Evolutionary conservation across 108 stramenopile genomes (phyloP).

Genomic region (Chaetoceros muelleri): DNA sequence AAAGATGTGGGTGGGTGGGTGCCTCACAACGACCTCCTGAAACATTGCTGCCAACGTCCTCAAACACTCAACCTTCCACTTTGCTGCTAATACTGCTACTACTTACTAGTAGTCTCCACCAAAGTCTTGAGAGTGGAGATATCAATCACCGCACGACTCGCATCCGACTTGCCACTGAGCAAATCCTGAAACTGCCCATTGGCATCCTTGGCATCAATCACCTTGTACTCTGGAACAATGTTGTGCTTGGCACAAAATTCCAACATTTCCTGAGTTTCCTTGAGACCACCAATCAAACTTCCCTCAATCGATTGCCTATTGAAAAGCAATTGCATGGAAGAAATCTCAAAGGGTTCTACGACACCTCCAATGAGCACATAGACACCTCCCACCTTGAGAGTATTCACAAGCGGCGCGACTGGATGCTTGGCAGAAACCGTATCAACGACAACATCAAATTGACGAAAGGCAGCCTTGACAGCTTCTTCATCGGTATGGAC

Average conservation of each 20-base stretch:
- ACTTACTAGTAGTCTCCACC: too few relatives aligned
- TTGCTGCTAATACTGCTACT: too few relatives aligned
- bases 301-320: constrained; percentile 16
- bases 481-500: constrained; percentile 24
- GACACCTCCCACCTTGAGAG: constrained; percentile 23
- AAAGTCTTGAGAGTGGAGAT: too few relatives aligned
- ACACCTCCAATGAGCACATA: constrained; percentile 23
- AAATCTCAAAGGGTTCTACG: constrained; percentile 12
- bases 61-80: too few relatives aligned
- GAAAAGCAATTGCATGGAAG: constrained; percentile 11
- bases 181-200: constrained; percentile 9
- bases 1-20: too few relatives aligned
- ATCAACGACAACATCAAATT: constrained; percentile 37
- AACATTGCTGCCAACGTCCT: too few relatives aligned
- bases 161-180: constrained; percentile 2
- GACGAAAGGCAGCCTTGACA: constrained; percentile 15
- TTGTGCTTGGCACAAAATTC: constrained; percentile 41
- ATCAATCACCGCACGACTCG: constrained; percentile 9
- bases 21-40: too few relatives aligned
- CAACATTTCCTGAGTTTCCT: constrained; percentile 42
- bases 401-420: constrained; percentile 11
- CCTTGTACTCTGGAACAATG: constrained; percentile 29
- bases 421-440: constrained; percentile 32
- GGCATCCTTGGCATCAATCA: constrained; percentile 15
- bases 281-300: constrained; percentile 38